Percentiles rank a stretch among this genome's conserved stretches.
Evolutionary conservation across 352 stramenopile species (phyloP).

Genomic region (Phytophthora pisi): DNA sequence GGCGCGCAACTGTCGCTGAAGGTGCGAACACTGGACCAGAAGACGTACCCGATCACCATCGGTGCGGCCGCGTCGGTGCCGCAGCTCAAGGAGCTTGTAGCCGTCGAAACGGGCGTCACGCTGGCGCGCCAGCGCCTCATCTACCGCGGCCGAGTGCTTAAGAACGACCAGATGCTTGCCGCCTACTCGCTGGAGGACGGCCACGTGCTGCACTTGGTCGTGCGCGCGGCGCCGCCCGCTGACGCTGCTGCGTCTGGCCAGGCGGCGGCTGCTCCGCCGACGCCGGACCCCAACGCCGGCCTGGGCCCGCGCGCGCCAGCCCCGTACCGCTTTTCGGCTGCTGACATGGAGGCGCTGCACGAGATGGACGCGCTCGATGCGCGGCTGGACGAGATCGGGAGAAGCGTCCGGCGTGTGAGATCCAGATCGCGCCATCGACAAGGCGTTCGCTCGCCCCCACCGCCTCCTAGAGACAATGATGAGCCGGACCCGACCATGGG

Average conservation of each 20-base stretch:
- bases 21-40: conserved; percentile 85
- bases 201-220: conserved; percentile 83
- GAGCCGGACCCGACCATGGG: conserved; percentile 68
- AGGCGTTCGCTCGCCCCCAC: conserved; percentile 8
- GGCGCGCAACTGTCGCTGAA: conserved; percentile 65
- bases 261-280: conserved; percentile 21
- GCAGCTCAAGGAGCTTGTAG: conserved; percentile 78
- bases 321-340: conserved; percentile 2
- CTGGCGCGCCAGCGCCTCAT: conserved; percentile 82
- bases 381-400: not conserved
- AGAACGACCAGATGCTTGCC: conserved; percentile 81
- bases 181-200: conserved; percentile 83
- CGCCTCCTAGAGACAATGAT: conserved; percentile 57
- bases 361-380: conserved; percentile 17
- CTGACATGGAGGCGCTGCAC: not conserved
- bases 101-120: conserved; percentile 70
- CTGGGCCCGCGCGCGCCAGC: not conserved
- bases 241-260: conserved; percentile 11
- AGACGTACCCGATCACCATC: conserved; percentile 76
- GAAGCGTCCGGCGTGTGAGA: conserved; percentile 4
- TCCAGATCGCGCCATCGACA: conserved; percentile 22
- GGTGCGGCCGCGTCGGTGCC: conserved; percentile 66
- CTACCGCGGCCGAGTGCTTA: conserved; percentile 86
- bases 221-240: conserved; percentile 48
- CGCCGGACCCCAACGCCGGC: conserved; percentile 6